Conservation (phyloP, 108 stramenopile genomes). For the Pseudonitzschia multistriata region DNA sequence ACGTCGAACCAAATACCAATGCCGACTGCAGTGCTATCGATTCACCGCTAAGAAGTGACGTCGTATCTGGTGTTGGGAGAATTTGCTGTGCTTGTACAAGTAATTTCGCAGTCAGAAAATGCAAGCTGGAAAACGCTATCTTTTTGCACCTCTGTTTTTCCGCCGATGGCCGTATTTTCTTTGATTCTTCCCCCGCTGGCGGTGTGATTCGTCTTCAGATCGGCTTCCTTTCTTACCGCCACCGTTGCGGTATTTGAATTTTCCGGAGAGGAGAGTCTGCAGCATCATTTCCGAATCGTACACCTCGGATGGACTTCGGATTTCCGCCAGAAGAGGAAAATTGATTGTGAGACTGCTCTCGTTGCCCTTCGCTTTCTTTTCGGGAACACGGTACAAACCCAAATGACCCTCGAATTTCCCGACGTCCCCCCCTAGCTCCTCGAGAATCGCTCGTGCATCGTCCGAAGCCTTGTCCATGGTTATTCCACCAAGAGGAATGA, state of each 20-base stretch:
- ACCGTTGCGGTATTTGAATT: background rate
- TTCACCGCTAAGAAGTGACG: background rate
- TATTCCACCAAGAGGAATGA: slow-evolving; percentile 1
- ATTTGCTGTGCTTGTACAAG: no score
- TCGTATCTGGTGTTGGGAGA: background rate
- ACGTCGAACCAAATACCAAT: no score
- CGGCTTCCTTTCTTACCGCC: background rate
- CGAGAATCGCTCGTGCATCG: slow-evolving; percentile 2
- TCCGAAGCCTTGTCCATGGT: background rate
- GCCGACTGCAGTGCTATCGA: no score
- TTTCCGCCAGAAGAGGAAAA: slow-evolving; percentile 3
- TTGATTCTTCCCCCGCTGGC: background rate
- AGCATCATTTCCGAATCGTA: slow-evolving; percentile 13
- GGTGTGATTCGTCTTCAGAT: background rate
- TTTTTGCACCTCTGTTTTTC: background rate
- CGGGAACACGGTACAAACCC: slow-evolving; percentile 2
- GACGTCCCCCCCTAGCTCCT: slow-evolving; percentile 4
- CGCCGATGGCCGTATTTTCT: background rate
- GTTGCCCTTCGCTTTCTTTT: background rate
- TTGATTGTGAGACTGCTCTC: background rate
- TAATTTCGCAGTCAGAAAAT: no score
- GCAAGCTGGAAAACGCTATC: background rate
- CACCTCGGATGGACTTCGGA: slow-evolving; percentile 7
- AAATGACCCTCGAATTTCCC: slow-evolving; percentile 11
- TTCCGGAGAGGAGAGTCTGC: background rate